phyloP scores from a whole-genome alignment of 2,329 filamentous ascomycete genomes.

The Pestalotiopsis sp. region DNA sequence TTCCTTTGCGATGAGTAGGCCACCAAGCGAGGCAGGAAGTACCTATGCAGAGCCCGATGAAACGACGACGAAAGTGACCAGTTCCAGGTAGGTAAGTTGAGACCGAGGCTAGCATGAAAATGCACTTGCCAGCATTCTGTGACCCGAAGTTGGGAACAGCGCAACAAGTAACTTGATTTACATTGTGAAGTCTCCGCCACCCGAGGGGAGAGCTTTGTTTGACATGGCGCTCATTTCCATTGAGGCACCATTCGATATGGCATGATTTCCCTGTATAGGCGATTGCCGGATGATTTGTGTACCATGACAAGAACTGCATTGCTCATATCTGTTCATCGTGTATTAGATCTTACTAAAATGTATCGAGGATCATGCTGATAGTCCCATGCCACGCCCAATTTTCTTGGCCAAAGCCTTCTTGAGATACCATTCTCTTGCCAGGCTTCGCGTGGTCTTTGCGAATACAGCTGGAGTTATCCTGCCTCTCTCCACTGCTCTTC shows the following conservation, averaged over 20 bases:
- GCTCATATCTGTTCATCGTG: no score
- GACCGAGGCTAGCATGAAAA: not conserved
- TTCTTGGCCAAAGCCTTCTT: slow-evolving; percentile 81
- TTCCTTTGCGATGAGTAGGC: not conserved
- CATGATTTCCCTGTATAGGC: no score
- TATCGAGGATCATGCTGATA: slow-evolving; percentile 33
- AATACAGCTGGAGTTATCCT: slow-evolving; percentile 72
- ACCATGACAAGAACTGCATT: no score
- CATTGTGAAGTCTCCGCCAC: not conserved
- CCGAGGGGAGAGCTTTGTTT: no score
- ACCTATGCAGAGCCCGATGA: not conserved
- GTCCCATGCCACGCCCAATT: slow-evolving; percentile 74
- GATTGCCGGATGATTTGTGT: no score
- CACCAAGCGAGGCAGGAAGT: not conserved
- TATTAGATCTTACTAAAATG: not conserved
- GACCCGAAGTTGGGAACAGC: not conserved
- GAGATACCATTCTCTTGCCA: slow-evolving; percentile 79
- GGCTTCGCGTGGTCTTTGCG: slow-evolving; percentile 71
- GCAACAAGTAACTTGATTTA: not conserved
- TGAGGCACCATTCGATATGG: no score
- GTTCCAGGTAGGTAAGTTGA: no score
- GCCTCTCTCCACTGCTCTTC: slow-evolving; percentile 71
- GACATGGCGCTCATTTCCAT: no score
- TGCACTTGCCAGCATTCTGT: not conserved
- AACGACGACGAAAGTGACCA: not conserved